Percentiles rank a stretch among this genome's conserved stretches.
Conservation (phyloP, 2,329 filamentous ascomycete genomes). For the Aureobasidium mangrovei region DNA sequence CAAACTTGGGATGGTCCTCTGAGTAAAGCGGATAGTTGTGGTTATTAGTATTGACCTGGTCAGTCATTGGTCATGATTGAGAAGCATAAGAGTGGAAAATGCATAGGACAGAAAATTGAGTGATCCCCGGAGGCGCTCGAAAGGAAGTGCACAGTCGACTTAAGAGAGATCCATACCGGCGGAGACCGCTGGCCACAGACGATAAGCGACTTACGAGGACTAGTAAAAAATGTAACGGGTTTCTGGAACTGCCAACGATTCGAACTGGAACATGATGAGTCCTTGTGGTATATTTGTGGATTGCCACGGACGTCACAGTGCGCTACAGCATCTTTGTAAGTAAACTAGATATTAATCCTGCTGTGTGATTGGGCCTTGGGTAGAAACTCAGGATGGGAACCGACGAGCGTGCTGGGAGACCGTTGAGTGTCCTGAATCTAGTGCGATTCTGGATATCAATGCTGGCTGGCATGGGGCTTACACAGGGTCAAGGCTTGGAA, state of each 20-base stretch:
- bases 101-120: neutral
- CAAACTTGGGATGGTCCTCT: slow-evolving; percentile 13
- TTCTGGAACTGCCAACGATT: neutral
- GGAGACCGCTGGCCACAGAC: neutral
- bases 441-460: neutral
- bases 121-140: neutral
- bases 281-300: neutral
- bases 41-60: slow-evolving; percentile 3
- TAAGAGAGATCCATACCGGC: neutral
- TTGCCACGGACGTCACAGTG: neutral
- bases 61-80: slow-evolving; percentile 6
- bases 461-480: neutral
- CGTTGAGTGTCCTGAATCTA: neutral
- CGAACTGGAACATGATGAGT: neutral
- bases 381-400: neutral
- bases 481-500: neutral
- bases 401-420: neutral
- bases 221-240: neutral
- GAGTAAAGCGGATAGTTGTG: slow-evolving; percentile 11
- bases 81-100: neutral
- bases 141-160: neutral
- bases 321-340: neutral
- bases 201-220: neutral
- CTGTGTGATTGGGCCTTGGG: neutral
- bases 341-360: no score